Evolutionary conservation across 495 filamentous ascomycete genomes (phyloP).

Genomic region (Penicillium samsonianum): DNA sequence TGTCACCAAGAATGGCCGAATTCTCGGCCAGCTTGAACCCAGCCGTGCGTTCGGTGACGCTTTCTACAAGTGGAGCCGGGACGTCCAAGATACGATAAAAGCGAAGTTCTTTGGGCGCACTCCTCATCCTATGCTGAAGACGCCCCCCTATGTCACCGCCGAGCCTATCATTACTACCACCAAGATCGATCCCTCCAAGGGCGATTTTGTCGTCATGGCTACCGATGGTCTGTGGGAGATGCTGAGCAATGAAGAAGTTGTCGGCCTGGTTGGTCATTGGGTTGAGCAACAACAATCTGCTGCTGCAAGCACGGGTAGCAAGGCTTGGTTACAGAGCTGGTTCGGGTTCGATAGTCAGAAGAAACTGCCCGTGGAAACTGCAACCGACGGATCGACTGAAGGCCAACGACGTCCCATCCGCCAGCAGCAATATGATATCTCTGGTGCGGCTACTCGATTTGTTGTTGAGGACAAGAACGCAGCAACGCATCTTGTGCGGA

Average conservation of each 20-base stretch:
- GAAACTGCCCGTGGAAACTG: constrained; percentile 54
- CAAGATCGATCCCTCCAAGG: constrained; percentile 82
- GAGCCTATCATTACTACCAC: constrained; percentile 96
- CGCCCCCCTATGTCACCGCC: constrained; percentile 96
- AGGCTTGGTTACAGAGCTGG: constrained; percentile 51
- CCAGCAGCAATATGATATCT: constrained; percentile 77
- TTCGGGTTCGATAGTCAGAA: constrained; percentile 47
- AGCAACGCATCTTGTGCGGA: constrained; percentile 92
- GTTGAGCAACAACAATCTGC: constrained; percentile 70
- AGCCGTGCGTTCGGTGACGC: constrained; percentile 95
- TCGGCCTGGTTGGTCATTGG: constrained; percentile 96
- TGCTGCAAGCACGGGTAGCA: constrained; percentile 39
- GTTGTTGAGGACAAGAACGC: constrained; percentile 95
- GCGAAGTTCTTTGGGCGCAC: constrained; percentile 81
- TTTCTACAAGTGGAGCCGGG: constrained; percentile 90
- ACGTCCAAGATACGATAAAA: constrained; percentile 79
- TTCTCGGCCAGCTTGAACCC: constrained; percentile 89
- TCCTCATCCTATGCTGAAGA: constrained; percentile 70
- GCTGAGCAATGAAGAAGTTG: constrained; percentile 97
- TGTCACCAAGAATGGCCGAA: constrained; percentile 82
- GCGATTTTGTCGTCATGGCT: constrained; percentile 95
- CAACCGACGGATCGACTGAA: constrained; percentile 52
- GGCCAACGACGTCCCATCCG: constrained; percentile 73
- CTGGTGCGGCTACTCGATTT: constrained; percentile 72
- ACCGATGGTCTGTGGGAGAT: constrained; percentile 99